Evolutionary conservation across 371 early-diverging fungal genomes (phyloP), one percentile per base, ranked within the genome.

Genomic region (Haplosporangium sp.): DNA sequence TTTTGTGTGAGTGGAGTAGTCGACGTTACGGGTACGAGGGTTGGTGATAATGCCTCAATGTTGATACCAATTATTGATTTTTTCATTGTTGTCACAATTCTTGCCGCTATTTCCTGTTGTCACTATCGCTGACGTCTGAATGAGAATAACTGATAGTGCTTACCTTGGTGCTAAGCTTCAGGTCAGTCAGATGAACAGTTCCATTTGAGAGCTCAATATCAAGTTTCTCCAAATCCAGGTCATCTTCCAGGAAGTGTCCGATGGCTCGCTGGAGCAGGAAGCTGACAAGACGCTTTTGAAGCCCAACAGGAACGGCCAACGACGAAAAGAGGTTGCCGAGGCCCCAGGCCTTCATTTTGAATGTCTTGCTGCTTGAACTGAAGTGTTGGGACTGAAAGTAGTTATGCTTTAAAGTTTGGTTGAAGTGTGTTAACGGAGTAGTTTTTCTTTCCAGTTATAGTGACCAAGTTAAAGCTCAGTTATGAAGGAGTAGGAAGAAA

Each of bases 171-270:
- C 95, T 94, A 35, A 97, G 88, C 74, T 88, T 87, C 37, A 97
- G 86, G 70, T 96, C 94, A 56, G 90, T 87, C 66, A 97, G 88
- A 53, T 92, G 91, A 27, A 95, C 87, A 42, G 88, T 88, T 2
- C 97, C 96, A 65, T 93, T 89, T 56, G 91, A 90, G n/a, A 96
- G 85, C 82, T 94, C 94, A 61, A 97, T 93, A 72, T 97, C 96
- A 73, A 96, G 89, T 83, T 95, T 90, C 56, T 93, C 94, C 65
- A 90, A 86, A 84, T 95, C 93, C 19, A 96, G 86, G 63, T 94
- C 93, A 44, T 92, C 86, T 42, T 92, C 88, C 50, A 96, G 85
- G 71, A 96, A 96, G 74, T 93, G 93, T 7, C 97, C 97, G 52
- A 96, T 91, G 9, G 95, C 92, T 69, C 89, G 87, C 68, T 93